These are phyloP conservation scores for Lodderomyces jiufengensis DNA, from an alignment of 1,139 yeast genomes.

Conservation along the genomic window DNA sequence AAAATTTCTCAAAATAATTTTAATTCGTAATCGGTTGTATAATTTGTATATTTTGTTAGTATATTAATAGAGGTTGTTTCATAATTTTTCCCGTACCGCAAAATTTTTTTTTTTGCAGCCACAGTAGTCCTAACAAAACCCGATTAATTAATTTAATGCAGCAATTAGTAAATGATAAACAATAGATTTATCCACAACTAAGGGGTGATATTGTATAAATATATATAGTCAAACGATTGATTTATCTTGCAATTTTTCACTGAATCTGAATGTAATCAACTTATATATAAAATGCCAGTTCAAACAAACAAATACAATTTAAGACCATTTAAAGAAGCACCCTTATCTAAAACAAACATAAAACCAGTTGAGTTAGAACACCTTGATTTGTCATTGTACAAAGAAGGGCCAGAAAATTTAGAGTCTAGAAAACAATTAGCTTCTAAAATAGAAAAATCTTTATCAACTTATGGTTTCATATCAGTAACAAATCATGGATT, in stretches of 20 bases:
- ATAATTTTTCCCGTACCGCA: neutral
- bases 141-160: no score
- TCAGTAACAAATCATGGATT: slow-evolving; percentile 38
- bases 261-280: no score
- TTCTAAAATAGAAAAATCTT: slow-evolving; percentile 29
- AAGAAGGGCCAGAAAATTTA: slow-evolving; percentile 31
- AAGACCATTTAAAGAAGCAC: slow-evolving; percentile 32
- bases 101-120: slow-evolving; percentile 8
- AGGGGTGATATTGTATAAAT: no score
- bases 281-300: slow-evolving; percentile 14
- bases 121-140: no score
- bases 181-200: no score
- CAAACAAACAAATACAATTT: slow-evolving; percentile 23
- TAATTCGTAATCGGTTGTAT: no score
- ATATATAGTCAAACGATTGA: no score
- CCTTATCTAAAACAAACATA: slow-evolving; percentile 16
- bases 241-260: no score
- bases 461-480: slow-evolving; percentile 45
- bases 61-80: neutral
- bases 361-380: slow-evolving; percentile 29
- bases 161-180: neutral
- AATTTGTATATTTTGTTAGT: no score
- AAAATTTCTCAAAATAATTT: slow-evolving; percentile 9
- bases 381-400: slow-evolving; percentile 32
- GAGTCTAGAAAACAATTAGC: slow-evolving; percentile 29